Base-by-base conservation (phyloP, 306 rosid genomes). In the Fragaria nilgerrensis region DNA sequence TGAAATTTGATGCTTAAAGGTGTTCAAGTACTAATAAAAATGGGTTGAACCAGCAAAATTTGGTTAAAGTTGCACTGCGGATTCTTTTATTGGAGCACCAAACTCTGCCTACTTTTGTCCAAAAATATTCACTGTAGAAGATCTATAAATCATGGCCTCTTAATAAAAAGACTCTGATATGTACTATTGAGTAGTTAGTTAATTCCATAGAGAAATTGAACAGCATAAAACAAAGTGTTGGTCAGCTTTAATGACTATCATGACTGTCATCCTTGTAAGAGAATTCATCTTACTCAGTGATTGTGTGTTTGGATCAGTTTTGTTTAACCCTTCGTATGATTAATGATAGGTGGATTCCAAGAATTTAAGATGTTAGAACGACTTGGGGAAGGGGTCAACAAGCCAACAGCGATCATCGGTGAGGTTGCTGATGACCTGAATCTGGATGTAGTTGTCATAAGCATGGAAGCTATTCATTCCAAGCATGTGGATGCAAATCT, bases 381-480 rank as follows among this genome's bases (percentile, higher is more conserved):
- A 73, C 91, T 94, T 15, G 96, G 96, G 58, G 98, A 90, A 75
- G 96, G 97, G 53, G 44, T 66, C 49, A 91, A 79, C 82, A 94
- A 91, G 85, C 96, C 90, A n/a, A 91, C 98, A 0, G 92, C 96
- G 34, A 91, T 94, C 70, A 88, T 94, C 23, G 94, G 97, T 1
- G 98, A 94, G 79, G 98, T 94, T 73, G 98, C 96, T 5, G 98
- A 94, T 81, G 98, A 94, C 50, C 90, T 94, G 72, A 94, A 88
- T 71, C 72, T 91, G 85, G 98, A 94, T 89, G 86, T 94, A 82
- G 94, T 94, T 50, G 90, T 94, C 65, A 72, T 94, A 79, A 94
- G 98, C 88, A 94, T 94, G 98, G 97, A 94, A 86, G 96, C 98
- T 44, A 85, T 91, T 85, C 98, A 94, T 81, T 91, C 97, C 59